Evolutionary conservation across 768 basidiomycete genomes (phyloP), one percentile per base, ranked within the genome.

Genomic region (Serendipita indica): DNA sequence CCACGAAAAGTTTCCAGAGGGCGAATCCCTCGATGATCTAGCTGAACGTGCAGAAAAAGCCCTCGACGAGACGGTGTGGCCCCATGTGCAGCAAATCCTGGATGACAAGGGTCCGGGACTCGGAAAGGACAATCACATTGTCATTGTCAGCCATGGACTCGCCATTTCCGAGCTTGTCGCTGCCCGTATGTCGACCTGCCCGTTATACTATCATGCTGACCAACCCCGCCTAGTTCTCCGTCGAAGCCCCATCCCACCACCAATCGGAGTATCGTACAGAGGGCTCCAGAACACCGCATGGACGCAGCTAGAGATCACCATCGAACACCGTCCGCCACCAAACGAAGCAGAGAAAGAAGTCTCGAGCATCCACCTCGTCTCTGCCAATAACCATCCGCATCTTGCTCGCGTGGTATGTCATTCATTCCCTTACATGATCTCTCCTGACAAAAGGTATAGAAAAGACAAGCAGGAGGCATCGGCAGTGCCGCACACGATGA

Each of bases 401-500:
- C 71, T 78, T 33, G 65, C 72, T 46, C 71, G 72, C 14, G 69
- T 88, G 25, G 86, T 86, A 60, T 66, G 82, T 72, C 18, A 7
- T 28, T 57, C 18, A 16, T 27, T 22, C 30, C 49, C 32, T 3
- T 10, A 46, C n/a, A 4, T 3, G 7, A 4, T 6, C 32, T 14
- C 12, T 39, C 54, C 56, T 34, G 20, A 25, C 35, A n/a, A 52
- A 32, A 13, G 27, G 4, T 25, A 56, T 61, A 79, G 78, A 75
- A 71, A 46, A 79, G 88, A 3, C 88, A 91, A 67, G 79, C 75
- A 60, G 86, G 86, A 2, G 87, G 89, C 1, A 83, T 88, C 45
- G 83, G 86, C 3, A 81, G 79, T 46, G 67, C 77, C 12, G 78
- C 82, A 0, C 77, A 83, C 65, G 89, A 92, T 65, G 79, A 81